Evolutionary conservation across 2,329 filamentous ascomycete species (phyloP).

Genomic region (Ophiocordyceps sinensis): DNA sequence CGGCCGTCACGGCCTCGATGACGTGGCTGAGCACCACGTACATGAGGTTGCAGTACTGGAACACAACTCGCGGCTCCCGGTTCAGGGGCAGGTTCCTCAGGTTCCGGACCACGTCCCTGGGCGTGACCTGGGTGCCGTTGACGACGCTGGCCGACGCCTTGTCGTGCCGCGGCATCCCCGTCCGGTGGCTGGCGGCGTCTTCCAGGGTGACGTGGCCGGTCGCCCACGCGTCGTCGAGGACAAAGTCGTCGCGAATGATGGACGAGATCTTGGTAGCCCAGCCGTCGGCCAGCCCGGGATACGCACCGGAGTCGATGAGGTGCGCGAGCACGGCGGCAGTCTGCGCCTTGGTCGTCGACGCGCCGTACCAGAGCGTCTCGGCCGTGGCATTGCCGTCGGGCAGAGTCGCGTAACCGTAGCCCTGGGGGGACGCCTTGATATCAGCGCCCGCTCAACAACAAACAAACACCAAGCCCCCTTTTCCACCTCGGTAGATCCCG

Average conservation of each 20-base stretch:
- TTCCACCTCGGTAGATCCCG: too few relatives aligned
- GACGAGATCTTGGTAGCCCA: slow-evolving; percentile 32
- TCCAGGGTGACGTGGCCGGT: slow-evolving; percentile 36
- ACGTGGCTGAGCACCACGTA: slow-evolving; percentile 28
- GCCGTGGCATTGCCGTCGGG: slow-evolving; percentile 24
- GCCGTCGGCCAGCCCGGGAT: slow-evolving; percentile 15
- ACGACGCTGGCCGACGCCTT: slow-evolving; percentile 12
- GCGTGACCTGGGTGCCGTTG: slow-evolving; percentile 11
- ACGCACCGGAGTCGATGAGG: slow-evolving; percentile 28
- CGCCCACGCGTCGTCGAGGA: slow-evolving; percentile 27
- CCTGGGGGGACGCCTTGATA: slow-evolving; percentile 5
- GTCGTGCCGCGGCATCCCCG: slow-evolving; percentile 31
- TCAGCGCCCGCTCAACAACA: too few relatives aligned
- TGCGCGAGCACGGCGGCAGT: slow-evolving; percentile 34
- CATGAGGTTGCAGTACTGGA: slow-evolving; percentile 37
- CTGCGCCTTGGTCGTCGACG: slow-evolving; percentile 42
- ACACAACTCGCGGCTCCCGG: slow-evolving; percentile 28
- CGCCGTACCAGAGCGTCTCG: slow-evolving; percentile 39
- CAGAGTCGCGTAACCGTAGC: slow-evolving; percentile 15
- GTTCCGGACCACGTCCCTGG: slow-evolving; percentile 16
- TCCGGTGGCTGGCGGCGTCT: slow-evolving; percentile 37
- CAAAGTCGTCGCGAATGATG: slow-evolving; percentile 36
- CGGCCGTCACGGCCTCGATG: slow-evolving; percentile 24
- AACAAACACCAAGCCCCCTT: not conserved
- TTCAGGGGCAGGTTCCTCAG: slow-evolving; percentile 29